phyloP scores from a whole-genome alignment of 768 basidiomycete species.

The Mycena indigotica region DNA sequence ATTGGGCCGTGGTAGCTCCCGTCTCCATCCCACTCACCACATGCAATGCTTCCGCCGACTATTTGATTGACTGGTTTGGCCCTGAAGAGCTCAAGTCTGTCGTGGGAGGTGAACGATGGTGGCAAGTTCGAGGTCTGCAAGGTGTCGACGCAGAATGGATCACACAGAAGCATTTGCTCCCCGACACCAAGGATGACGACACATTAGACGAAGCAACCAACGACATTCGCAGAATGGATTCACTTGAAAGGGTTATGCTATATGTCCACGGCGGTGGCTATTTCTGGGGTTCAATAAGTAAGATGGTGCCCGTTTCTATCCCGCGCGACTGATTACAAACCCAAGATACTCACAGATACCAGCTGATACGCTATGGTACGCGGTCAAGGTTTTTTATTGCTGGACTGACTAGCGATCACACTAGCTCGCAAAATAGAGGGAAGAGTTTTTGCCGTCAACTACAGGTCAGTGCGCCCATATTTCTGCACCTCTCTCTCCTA shows the following conservation, averaged over 20 bases:
- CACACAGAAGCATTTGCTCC: constrained; percentile 51
- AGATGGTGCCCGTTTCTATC: constrained; percentile 18
- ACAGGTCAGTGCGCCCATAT: constrained; percentile 39
- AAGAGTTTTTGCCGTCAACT: constrained; percentile 65
- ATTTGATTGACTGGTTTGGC: constrained; percentile 71
- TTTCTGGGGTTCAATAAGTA: constrained; percentile 68
- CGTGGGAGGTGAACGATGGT: constrained; percentile 80
- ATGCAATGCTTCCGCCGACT: constrained; percentile 65
- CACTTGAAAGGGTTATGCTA: constrained; percentile 60
- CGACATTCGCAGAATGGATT: constrained; percentile 53
- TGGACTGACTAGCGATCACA: constrained; percentile 18
- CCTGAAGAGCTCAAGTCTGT: constrained; percentile 67
- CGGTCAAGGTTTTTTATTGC: not conserved
- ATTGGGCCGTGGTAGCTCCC: constrained; percentile 62
- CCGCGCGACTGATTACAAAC: not conserved
- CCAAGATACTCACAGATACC: constrained; percentile 61
- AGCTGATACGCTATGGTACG: constrained; percentile 57
- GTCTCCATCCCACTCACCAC: constrained; percentile 57
- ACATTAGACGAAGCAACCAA: constrained; percentile 41
- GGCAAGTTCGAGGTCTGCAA: constrained; percentile 75
- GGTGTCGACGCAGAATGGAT: constrained; percentile 71
- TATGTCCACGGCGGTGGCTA: constrained; percentile 73
- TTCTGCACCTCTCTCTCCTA: constrained; percentile 3
- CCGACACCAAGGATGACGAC: constrained; percentile 27
- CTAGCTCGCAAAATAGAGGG: constrained; percentile 73